phyloP scores from a whole-genome alignment of 225 moss, liverwort and hornwort genomes.

The Pseudisothecium myosuroides region DNA sequence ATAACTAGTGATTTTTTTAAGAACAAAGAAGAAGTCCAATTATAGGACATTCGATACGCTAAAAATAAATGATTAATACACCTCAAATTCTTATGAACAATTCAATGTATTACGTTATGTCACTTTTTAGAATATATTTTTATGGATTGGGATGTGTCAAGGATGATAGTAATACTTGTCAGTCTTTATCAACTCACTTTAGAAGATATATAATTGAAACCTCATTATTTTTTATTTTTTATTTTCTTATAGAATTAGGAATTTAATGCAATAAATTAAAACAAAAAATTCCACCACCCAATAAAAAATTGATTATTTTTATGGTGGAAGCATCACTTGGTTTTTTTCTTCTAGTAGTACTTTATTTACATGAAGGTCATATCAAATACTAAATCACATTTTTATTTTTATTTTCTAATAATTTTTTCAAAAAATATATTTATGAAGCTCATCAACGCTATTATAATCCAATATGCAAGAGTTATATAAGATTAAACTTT shows the following conservation, averaged over 20 bases:
- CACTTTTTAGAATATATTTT: neutral
- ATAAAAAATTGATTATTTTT: neutral
- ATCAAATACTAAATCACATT: neutral
- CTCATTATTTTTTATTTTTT: neutral
- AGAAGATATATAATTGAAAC: neutral
- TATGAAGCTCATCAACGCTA: neutral
- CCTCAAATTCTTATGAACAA: neutral
- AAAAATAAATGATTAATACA: neutral
- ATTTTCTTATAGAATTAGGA: accelerated
- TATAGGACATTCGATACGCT: neutral
- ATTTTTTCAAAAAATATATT: neutral
- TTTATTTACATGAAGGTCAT: neutral
- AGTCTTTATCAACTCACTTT: neutral
- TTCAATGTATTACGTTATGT: neutral
- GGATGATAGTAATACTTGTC: neutral
- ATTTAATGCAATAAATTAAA: neutral
- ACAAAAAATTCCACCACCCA: too few species aligned
- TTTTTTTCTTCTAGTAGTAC: neutral
- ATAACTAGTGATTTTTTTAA: neutral
- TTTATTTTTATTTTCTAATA: neutral
- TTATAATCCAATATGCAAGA: neutral
- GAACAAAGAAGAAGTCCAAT: neutral
- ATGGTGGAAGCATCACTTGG: neutral
- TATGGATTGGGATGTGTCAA: neutral
- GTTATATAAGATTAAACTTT: neutral